Evolutionary conservation across 2,329 filamentous ascomycete genomes (phyloP).

Genomic region (Plectosphaerella sp.): DNA sequence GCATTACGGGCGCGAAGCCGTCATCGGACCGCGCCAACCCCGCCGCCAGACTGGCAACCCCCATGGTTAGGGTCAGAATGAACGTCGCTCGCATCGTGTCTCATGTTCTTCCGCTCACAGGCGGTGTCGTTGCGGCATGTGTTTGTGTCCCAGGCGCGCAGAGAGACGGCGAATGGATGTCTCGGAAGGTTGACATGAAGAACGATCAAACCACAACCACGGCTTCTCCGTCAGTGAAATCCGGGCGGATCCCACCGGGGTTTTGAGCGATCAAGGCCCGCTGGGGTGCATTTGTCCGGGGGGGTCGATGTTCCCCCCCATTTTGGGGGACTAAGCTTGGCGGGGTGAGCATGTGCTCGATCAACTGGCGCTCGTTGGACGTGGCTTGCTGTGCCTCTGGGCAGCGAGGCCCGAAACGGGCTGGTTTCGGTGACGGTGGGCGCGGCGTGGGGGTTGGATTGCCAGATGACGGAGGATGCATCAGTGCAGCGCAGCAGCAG

Average conservation of each 20-base stretch:
- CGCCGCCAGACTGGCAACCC: no score
- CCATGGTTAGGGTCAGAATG: not conserved
- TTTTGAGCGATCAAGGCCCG: not conserved
- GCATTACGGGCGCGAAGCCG: not conserved
- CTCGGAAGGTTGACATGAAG: not conserved
- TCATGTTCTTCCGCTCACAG: not conserved
- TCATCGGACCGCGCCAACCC: not conserved
- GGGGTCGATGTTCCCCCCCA: not conserved
- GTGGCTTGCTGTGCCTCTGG: not conserved
- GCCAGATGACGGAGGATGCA: not conserved
- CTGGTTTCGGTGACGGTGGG: not conserved
- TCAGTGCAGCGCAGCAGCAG: not conserved
- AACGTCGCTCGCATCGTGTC: not conserved
- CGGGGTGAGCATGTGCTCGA: not conserved
- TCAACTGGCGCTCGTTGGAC: not conserved
- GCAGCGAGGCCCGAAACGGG: not conserved
- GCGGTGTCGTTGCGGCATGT: no score
- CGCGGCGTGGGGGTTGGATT: not conserved
- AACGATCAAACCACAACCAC: not conserved
- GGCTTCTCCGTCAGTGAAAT: not conserved
- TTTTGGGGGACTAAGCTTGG: not conserved
- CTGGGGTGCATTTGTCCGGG: not conserved
- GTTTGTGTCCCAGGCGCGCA: not conserved
- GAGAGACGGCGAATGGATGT: not conserved
- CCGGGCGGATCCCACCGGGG: not conserved